A percentile compares a stretch with the other conserved stretches of the same genome.
These are phyloP conservation scores for Helichrysum umbraculigerum DNA, from an alignment of 129 eudicot species.

Conservation along the genomic window DNA sequence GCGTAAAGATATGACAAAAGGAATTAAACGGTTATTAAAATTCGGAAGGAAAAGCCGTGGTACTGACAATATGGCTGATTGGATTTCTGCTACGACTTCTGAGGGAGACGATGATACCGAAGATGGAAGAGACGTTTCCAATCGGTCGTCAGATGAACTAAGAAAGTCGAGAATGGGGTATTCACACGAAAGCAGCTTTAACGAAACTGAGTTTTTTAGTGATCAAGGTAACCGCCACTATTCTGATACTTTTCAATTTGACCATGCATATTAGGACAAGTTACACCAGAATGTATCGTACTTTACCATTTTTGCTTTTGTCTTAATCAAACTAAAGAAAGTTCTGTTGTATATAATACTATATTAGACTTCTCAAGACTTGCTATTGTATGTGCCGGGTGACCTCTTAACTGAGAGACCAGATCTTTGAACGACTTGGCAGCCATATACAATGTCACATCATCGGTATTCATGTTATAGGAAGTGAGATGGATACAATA, in stretches of 20 bases:
- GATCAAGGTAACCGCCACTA: constrained; percentile 62
- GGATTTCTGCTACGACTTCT: constrained; percentile 98
- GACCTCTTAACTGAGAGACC: no score
- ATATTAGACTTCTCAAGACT: not conserved
- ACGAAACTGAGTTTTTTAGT: constrained; percentile 56
- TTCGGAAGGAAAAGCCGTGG: constrained; percentile 92
- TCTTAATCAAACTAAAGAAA: not conserved
- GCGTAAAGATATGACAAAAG: constrained; percentile 83
- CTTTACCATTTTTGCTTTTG: not conserved
- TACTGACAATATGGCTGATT: constrained; percentile 78
- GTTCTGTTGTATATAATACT: no score
- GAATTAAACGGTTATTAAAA: constrained; percentile 84
- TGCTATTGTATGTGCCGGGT: not conserved
- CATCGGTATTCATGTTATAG: not conserved
- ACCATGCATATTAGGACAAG: not conserved
- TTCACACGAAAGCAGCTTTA: constrained; percentile 60
- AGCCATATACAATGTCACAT: not conserved
- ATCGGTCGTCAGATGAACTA: constrained; percentile 85
- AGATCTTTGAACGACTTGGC: no score
- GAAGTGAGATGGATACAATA: no score
- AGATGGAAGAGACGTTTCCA: constrained; percentile 77
- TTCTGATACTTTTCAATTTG: not conserved
- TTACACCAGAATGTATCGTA: not conserved
- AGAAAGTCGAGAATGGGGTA: constrained; percentile 96
- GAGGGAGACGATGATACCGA: constrained; percentile 97